Evolutionary conservation across 108 stramenopile genomes (phyloP), one percentile per base, ranked within the genome.

Genomic region (Schizochytrium sp.): DNA sequence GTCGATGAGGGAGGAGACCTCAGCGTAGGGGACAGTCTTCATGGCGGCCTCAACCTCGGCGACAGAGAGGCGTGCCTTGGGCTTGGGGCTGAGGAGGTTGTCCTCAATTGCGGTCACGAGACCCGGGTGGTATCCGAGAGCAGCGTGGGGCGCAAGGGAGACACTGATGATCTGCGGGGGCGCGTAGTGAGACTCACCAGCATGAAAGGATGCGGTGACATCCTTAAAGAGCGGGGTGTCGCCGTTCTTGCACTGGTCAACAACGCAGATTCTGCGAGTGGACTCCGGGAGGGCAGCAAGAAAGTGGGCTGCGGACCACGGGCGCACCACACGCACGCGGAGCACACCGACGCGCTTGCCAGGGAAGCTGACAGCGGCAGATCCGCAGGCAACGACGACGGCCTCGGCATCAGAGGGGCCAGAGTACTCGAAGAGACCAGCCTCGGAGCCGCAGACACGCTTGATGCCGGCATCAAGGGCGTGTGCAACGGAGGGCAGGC

Each of bases 161-260:
- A 53, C 53, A 53, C 76, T 83, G 45, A 83, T 17, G 53, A 83
- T 47, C 17, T 38, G 5, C 38, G 76, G 76, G 1, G 76, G 12
- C n/a, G 50, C 76, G 50, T 55, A 83, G 50, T 83, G 76, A 53
- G 76, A n/a, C 76, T 83, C 76, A 5, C 64, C 64, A n/a, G 50
- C 12, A 53, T 83, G 76, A 53, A 83, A 83, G 3, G 76, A 49
- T 7, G 76, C 19, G 45, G 76, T 55, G 38, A 83, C 76, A 28
- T 83, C 76, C 76, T 83, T 83, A 53, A 83, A 83, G 2, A 83
- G 76, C 47, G 76, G 76, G 76, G 76, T 83, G 76, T 83, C 76
- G 13, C 76, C 76, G 53, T 49, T 55, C 45, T 53, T 46, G 76
- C 53, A 55, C 53, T 83, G 76, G 76, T 83, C 76, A 10, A 83